phyloP scores from a whole-genome alignment of 1,139 yeast genomes.

The Suhomyces bokatorum region DNA sequence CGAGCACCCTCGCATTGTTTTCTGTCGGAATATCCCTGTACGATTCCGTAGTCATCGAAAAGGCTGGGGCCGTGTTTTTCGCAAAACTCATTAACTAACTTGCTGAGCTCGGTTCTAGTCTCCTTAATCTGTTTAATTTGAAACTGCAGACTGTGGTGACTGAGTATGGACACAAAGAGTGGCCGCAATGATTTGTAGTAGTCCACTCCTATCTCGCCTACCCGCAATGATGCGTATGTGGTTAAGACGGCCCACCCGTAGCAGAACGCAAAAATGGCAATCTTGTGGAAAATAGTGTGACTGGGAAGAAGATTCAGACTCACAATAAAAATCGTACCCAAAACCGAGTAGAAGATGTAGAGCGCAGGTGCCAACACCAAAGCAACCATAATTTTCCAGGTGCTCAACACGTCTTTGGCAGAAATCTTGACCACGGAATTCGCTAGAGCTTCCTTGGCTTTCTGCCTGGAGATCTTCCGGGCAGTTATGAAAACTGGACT shows the following conservation, averaged over 20 bases:
- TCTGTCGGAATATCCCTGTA: conserved; percentile 28
- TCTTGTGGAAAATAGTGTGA: conserved; percentile 13
- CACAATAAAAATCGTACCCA: conserved; percentile 37
- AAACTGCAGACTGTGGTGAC: conserved; percentile 41
- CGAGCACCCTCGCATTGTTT: conserved; percentile 16
- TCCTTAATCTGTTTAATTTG: conserved; percentile 54
- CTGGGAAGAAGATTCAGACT: conserved; percentile 19
- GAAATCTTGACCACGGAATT: conserved; percentile 84
- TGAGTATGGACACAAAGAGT: conserved; percentile 36
- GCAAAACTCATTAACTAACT: conserved; percentile 64
- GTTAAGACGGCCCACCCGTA: conserved; percentile 44
- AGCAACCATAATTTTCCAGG: conserved; percentile 47
- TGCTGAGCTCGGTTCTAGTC: conserved; percentile 54
- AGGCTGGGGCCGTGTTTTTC: conserved; percentile 74
- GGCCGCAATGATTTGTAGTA: conserved; percentile 43
- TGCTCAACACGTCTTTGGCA: conserved; percentile 72
- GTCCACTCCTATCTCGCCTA: conserved; percentile 46
- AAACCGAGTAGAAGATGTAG: conserved; percentile 42
- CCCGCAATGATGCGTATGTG: conserved; percentile 44
- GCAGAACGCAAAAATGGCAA: conserved; percentile 30
- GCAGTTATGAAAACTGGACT: conserved; percentile 87
- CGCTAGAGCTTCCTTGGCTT: conserved; percentile 81
- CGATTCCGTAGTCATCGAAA: conserved; percentile 60
- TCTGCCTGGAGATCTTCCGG: conserved; percentile 64
- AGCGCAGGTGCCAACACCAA: conserved; percentile 45